Evolutionary conservation across 345 rosid genomes (phyloP).

Genomic region (Dipteronia sinensis): DNA sequence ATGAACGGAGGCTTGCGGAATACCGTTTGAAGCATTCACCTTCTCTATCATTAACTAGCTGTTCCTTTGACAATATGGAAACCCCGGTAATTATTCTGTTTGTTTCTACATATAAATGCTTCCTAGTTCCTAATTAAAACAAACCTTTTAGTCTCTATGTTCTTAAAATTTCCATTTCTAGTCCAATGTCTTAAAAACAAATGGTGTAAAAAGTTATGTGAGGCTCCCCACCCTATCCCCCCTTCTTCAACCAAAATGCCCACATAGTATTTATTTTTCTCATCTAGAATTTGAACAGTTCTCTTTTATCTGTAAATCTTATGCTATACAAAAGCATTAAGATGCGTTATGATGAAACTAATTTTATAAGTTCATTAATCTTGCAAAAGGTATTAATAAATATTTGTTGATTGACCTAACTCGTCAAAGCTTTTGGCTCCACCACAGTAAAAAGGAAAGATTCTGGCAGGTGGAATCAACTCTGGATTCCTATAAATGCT

Average conservation of each 20-base stretch:
- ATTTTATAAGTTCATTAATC: neutral
- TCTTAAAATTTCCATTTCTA: neutral
- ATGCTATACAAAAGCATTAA: neutral
- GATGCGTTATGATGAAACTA: neutral
- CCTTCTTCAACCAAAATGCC: neutral
- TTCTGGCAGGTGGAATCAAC: neutral
- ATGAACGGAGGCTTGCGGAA: slow-evolving; percentile 83
- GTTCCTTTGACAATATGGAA: slow-evolving; percentile 26
- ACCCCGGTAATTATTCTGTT: slow-evolving; percentile 26
- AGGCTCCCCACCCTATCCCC: neutral
- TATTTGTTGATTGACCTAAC: neutral
- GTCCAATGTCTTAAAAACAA: neutral
- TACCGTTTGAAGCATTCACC: slow-evolving; percentile 64
- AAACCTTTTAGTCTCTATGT: neutral
- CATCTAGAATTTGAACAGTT: neutral
- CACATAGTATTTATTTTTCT: neutral
- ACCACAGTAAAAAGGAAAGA: neutral
- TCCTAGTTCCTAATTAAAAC: slow-evolving; percentile 9
- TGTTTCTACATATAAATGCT: neutral
- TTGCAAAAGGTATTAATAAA: neutral
- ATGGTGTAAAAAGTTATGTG: neutral
- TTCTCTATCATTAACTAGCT: slow-evolving; percentile 48
- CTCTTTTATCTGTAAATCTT: neutral
- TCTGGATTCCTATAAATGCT: neutral
- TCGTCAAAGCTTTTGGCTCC: neutral